Base-by-base conservation (phyloP, 441 rosid genomes). In the Adansonia rubrostipa region DNA sequence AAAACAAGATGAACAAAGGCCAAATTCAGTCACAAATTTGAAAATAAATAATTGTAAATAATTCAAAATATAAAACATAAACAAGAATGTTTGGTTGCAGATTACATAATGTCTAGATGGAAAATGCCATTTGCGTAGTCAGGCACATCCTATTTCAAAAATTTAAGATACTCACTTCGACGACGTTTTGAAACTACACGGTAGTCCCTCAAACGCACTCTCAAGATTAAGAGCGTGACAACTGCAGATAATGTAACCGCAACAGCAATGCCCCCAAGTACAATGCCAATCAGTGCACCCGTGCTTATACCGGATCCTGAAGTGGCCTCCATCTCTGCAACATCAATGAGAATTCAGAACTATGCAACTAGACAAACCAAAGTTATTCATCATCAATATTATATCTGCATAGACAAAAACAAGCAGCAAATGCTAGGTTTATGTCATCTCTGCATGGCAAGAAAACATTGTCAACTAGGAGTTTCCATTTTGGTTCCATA, bases 181-280 rank as follows among this genome's bases (percentile, higher is more conserved):
- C 89, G 89, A 78, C 71, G 86, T 81, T 84, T 90, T 60, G 93
- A 82, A 84, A 88, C 56, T 50, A 77, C 79, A 45, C 9, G 82
- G 64, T 85, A 85, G 50, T 89, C 78, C 86, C 80, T 89, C 76
- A 84, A 45, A 73, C 83, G 88, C 28, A 47, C n/a, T 79, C 83
- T 93, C 86, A 91, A 57, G 60, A 96, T 89, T 74, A 94, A 74
- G 80, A 93, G 82, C 28, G 95, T 79, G 80, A 94, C 80, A 62
- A 92, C 78, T 61, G 94, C 97, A 13, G 97, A 92, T 82, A 96
- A 15, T 19, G 86, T 80, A 81, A 89, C 92, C 33, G 98, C 92
- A 79, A 74, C 90, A n/a, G 94, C 98, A 78, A 90, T 87, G 47
- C 89, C 76, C 66, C 96, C 99, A 73, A 93, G 61, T 78, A 92